Conservation (phyloP, 495 filamentous ascomycete species). For the Penicillium verhagenii region DNA sequence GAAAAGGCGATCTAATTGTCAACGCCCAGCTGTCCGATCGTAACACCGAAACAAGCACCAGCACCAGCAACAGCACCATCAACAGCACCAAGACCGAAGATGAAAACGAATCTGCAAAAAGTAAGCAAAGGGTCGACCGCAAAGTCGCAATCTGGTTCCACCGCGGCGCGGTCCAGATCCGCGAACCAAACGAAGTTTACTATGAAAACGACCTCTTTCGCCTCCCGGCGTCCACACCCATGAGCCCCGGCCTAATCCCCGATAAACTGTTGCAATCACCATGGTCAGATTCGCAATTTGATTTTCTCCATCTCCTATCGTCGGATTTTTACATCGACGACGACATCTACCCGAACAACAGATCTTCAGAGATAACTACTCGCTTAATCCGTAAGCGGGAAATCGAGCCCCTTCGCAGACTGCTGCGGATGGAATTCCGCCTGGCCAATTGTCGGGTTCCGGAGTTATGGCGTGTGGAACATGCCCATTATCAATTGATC, state of each 20-base stretch:
- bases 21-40: constrained; percentile 11
- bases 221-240: constrained; percentile 26
- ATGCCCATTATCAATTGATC: constrained; percentile 26
- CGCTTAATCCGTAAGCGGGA: constrained; percentile 35
- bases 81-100: neutral
- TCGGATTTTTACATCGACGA: constrained; percentile 38
- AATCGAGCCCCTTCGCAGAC: constrained; percentile 29
- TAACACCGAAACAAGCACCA: too few species aligned
- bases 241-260: constrained; percentile 31
- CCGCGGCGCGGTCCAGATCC: constrained; percentile 36
- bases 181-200: constrained; percentile 21
- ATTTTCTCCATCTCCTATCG: constrained; percentile 40
- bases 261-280: constrained; percentile 43
- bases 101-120: neutral
- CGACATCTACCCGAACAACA: constrained; percentile 14
- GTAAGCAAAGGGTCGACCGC: constrained; percentile 14
- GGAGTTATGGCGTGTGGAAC: constrained; percentile 31
- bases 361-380: constrained; percentile 16
- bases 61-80: neutral
- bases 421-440: constrained; percentile 32
- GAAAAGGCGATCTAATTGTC: constrained; percentile 35
- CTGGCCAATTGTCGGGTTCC: constrained; percentile 31
- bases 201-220: constrained; percentile 32
- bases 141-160: constrained; percentile 39
- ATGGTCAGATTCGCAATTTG: constrained; percentile 42